These are phyloP conservation scores for Fusarium hostae DNA, from an alignment of 2,329 filamentous ascomycete species.

Conservation along the genomic window DNA sequence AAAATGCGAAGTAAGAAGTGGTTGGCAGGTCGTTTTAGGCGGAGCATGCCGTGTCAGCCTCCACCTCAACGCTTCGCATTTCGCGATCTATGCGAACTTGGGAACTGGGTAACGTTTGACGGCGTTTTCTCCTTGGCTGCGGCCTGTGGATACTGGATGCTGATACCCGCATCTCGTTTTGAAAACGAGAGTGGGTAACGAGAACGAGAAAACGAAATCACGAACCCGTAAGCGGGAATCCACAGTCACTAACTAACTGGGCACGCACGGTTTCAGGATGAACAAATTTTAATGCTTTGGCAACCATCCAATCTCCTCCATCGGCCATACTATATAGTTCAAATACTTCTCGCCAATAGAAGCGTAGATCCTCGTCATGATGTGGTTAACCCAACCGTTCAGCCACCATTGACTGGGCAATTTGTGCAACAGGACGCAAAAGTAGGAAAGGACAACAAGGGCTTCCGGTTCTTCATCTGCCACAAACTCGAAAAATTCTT, in stretches of 20 bases:
- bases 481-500: not conserved
- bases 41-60: not conserved
- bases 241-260: too few species aligned
- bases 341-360: not conserved
- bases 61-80: not conserved
- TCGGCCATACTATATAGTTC: not conserved
- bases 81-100: not conserved
- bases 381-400: not conserved
- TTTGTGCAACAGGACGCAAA: not conserved
- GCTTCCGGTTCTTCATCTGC: not conserved
- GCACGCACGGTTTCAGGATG: too few species aligned
- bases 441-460: not conserved
- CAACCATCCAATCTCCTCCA: not conserved
- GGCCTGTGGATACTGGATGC: not conserved
- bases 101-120: too few species aligned
- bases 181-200: not conserved
- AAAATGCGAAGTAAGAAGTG: not conserved
- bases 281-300: not conserved
- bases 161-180: not conserved
- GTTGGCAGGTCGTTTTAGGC: not conserved
- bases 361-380: not conserved
- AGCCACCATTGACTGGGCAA: not conserved
- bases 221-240: not conserved
- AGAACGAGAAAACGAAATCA: not conserved
- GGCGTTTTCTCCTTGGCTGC: too few species aligned